Evolutionary conservation across 2,329 filamentous ascomycete species (phyloP), one percentile per base, ranked within the genome.

Genomic region (Neodidymelliopsis sp.): DNA sequence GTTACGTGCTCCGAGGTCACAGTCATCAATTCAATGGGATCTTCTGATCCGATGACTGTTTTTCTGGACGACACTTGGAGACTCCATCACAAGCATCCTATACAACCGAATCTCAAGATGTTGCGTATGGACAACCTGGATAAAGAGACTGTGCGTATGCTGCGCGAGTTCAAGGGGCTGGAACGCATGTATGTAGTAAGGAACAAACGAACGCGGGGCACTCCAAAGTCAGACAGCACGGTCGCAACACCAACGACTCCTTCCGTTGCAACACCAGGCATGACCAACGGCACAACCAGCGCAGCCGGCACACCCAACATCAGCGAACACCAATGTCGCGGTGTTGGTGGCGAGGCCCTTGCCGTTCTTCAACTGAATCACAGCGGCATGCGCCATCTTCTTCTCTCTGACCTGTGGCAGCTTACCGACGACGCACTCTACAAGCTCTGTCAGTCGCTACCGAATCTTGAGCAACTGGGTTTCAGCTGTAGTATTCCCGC

Each of bases 1-100:
- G 46, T 60, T 0, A 59, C 49, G 0, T 60, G 81, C 10, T 72
- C 79, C 49, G 78, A 82, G 33, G 52, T 84, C n/a, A 81, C 78
- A 1, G 70, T 82, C 20, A 71, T 87, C 25, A 83, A 80, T 57
- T 77, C 73, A n/a, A 76, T 79, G 53, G 78, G 78, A 8, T 73
- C 73, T 3, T 71, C 75, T n/a, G 63, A 72, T 7, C 70, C 74
- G 40, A 75, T 73, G 47, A 78, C 75, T 0, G 72, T 81, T 2
- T 86, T 85, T 62, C 69, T 84, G 10, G 83, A 85, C 56, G 75
- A 78, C 24, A 80, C 77, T 2, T 85, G 83, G 82, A 72, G 75
- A 11, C 60, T 65, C 29, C 64, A 54, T 22, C 46, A 43, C 30
- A 52, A 52, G 5, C 55, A 57, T 4, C 43, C 44, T 5, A 57